Percentiles rank a stretch among this genome's conserved stretches.
Evolutionary conservation across 257 asterid genomes (phyloP).

Genomic region (Petunia secreta): DNA sequence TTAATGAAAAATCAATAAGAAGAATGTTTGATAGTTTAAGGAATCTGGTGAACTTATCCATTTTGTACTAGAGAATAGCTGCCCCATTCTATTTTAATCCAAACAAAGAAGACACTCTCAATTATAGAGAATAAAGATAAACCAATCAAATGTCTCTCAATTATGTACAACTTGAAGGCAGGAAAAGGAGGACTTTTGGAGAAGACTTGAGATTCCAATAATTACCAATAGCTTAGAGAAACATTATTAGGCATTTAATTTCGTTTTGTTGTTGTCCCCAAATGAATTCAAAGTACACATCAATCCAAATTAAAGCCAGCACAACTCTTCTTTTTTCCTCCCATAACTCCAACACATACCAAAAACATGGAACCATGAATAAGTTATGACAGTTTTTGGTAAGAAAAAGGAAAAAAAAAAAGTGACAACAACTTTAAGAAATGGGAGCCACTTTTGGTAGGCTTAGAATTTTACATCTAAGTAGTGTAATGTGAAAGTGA

Average conservation of each 20-base stretch:
- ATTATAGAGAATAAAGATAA: neutral
- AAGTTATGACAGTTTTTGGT: neutral
- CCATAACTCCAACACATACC: constrained; percentile 16
- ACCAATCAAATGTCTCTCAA: neutral
- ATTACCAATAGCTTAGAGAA: neutral
- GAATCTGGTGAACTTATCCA: neutral
- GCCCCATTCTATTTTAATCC: neutral
- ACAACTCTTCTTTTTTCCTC: neutral
- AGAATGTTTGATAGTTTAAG: neutral
- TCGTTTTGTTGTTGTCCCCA: neutral
- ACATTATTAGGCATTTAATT: neutral
- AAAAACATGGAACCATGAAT: neutral
- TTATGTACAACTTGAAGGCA: constrained; percentile 25
- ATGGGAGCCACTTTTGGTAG: neutral
- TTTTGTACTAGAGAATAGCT: neutral
- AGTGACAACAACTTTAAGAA: neutral
- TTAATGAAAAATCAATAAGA: neutral
- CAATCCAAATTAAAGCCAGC: constrained; percentile 8
- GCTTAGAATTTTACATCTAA: neutral
- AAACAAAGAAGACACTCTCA: neutral
- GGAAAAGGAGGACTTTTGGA: neutral
- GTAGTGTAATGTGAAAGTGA: neutral
- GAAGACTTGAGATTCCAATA: constrained; percentile 14
- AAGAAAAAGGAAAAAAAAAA: neutral
- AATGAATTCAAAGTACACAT: neutral